Evolutionary conservation across 768 basidiomycete genomes (phyloP), one percentile per base, ranked within the genome.

Genomic region (Gelatoporia subvermispora): DNA sequence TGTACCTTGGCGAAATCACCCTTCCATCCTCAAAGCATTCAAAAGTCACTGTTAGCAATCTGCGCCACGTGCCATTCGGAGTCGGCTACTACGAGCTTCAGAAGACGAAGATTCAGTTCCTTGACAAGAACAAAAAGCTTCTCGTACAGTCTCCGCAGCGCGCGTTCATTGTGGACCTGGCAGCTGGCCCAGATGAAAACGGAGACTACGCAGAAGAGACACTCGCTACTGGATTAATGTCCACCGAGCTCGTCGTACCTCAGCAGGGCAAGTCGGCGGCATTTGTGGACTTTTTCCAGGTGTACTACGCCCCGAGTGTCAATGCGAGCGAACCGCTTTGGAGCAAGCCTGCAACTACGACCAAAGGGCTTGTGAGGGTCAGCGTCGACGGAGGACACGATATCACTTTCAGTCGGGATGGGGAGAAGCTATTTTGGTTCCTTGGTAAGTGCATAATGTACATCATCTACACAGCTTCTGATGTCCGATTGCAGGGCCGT

Each of bases 341-440:
- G 84, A 82, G 83, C 41, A 84, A 79, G 56, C 85, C 85, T 9
- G 81, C 72, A 0, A 83, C 84, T 57, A 77, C 84, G 2, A 82
- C 84, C 2, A 70, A 70, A 23, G 79, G 79, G 2, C 60, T 87
- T 48, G 74, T 74, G 3, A 73, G 85, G 28, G 49, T 88, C 49
- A 87, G 85, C 56, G 57, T 85, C 54, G 84, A 88, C 61, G 86
- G 86, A 16, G 86, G 85, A 1, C 86, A 88, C 56, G 82, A 83
- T 59, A 60, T 88, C 34, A 72, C 78, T 2, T 82, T 77, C 68
- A 83, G 77, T 28, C 59, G 73, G 10, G 81, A 87, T 59, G 85
- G 86, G 16, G 77, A 72, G 46, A 79, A 69, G 25, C 47, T 88
- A 28, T 84, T 85, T 52, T 88, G 86, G 86, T 77, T 88, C 64